phyloP scores from a whole-genome alignment of 116 monocot species.

The Iris pallida region DNA sequence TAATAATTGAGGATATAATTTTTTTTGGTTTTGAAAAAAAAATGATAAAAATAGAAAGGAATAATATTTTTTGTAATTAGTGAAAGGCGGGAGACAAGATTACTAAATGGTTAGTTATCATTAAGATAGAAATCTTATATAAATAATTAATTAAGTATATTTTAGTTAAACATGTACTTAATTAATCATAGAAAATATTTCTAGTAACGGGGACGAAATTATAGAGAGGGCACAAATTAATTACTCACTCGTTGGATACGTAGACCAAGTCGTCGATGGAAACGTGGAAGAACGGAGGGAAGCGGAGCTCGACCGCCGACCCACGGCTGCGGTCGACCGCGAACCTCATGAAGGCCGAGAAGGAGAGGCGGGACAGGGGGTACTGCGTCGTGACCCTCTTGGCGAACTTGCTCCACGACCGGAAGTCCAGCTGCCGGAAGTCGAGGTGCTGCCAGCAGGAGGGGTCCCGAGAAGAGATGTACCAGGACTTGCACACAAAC shows the following conservation, averaged over 20 bases:
- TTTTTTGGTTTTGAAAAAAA: no score
- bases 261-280: conserved; percentile 5
- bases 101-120: no score
- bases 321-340: conserved; percentile 17
- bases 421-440: conserved; percentile 6
- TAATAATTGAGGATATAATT: no score
- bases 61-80: no score
- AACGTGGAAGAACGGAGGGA: neutral
- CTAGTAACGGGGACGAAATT: no score
- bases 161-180: no score
- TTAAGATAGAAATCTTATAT: no score
- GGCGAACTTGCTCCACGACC: conserved; percentile 10
- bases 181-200: no score
- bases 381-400: conserved; percentile 7
- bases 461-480: conserved; percentile 16
- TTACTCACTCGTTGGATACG: conserved; percentile 10
- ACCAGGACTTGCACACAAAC: conserved; percentile 37
- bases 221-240: neutral
- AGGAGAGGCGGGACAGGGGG: conserved; percentile 7
- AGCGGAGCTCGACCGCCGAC: neutral
- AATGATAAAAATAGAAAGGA: no score
- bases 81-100: no score
- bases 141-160: no score
- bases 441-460: conserved; percentile 25
- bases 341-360: conserved; percentile 21